These are phyloP conservation scores for Coniferiporia sulphurascens DNA, from an alignment of 1,284 basidiomycete genomes.

Conservation along the genomic window DNA sequence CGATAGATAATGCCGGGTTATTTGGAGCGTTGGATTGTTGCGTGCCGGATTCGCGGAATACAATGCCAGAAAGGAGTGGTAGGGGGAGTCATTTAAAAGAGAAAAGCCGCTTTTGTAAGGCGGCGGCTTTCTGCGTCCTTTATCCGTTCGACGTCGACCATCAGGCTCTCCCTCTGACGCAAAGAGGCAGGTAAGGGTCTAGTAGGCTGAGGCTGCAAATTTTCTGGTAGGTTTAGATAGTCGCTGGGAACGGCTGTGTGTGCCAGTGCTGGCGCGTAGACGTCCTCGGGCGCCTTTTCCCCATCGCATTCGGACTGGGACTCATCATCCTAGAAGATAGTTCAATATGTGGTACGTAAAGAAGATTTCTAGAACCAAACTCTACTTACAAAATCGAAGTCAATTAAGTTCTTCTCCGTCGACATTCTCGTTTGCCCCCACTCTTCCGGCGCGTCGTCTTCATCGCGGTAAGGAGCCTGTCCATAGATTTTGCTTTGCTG, in stretches of 20 bases:
- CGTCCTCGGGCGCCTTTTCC: no score
- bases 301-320: no score
- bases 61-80: no score
- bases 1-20: no score
- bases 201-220: not conserved
- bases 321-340: no score
- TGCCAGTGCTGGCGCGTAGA: no score
- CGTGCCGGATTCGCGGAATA: no score
- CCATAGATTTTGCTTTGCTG: conserved; percentile 15
- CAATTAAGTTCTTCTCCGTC: not conserved
- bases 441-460: not conserved
- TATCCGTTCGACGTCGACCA: conserved; percentile 9
- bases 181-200: not conserved
- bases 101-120: conserved; percentile 9
- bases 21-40: no score
- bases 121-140: conserved; percentile 10
- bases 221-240: not conserved
- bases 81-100: not conserved
- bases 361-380: no score
- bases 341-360: no score
- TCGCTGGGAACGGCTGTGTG: not conserved
- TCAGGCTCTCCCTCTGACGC: conserved; percentile 7
- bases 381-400: not conserved
- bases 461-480: conserved; percentile 6
- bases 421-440: not conserved